A percentile compares a stretch with the other conserved stretches of the same genome.
Evolutionary conservation across 225 moss, liverwort and hornwort genomes (phyloP).

Genomic region (Sphagnum tenellum): DNA sequence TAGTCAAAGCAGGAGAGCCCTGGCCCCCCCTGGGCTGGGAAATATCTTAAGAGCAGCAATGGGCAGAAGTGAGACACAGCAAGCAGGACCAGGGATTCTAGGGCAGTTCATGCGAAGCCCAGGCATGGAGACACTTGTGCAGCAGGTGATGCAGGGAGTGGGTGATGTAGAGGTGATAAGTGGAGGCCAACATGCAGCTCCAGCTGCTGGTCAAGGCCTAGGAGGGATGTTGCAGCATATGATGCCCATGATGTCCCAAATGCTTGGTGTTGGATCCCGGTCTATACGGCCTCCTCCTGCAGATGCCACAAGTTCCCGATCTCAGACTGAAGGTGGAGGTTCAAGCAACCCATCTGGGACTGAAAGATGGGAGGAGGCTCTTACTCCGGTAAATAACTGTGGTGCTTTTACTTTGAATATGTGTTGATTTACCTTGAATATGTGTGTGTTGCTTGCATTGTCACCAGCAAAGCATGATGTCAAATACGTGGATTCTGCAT

Average conservation of each 20-base stretch:
- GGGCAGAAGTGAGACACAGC: slow-evolving; percentile 38
- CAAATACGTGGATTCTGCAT: too few species aligned
- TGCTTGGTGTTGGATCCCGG: slow-evolving; percentile 54
- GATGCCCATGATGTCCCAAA: slow-evolving; percentile 87
- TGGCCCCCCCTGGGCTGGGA: slow-evolving; percentile 5
- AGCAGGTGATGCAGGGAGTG: slow-evolving; percentile 76
- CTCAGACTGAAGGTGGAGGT: slow-evolving; percentile 33
- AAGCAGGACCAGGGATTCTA: slow-evolving; percentile 41
- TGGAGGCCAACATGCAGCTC: slow-evolving; percentile 27
- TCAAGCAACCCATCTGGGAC: slow-evolving; percentile 31
- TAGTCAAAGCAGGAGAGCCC: slow-evolving; percentile 14
- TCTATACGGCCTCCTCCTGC: slow-evolving; percentile 31
- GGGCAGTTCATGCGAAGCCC: slow-evolving; percentile 93
- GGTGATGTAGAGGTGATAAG: slow-evolving; percentile 43
- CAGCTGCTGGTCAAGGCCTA: slow-evolving; percentile 20
- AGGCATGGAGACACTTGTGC: slow-evolving; percentile 70
- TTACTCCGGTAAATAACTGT: slow-evolving; percentile 53
- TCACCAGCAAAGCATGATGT: too few species aligned
- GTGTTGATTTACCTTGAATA: neutral
- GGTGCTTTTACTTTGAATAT: neutral
- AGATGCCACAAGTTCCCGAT: slow-evolving; percentile 29
- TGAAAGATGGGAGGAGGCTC: slow-evolving; percentile 78
- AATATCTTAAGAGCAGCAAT: slow-evolving; percentile 44
- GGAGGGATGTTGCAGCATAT: slow-evolving; percentile 74
- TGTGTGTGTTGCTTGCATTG: too few species aligned